Percentiles rank a stretch among this genome's conserved stretches.
These are phyloP conservation scores for Chlorella sorokiniana DNA, from an alignment of 139 green algal species.

Conservation along the genomic window DNA sequence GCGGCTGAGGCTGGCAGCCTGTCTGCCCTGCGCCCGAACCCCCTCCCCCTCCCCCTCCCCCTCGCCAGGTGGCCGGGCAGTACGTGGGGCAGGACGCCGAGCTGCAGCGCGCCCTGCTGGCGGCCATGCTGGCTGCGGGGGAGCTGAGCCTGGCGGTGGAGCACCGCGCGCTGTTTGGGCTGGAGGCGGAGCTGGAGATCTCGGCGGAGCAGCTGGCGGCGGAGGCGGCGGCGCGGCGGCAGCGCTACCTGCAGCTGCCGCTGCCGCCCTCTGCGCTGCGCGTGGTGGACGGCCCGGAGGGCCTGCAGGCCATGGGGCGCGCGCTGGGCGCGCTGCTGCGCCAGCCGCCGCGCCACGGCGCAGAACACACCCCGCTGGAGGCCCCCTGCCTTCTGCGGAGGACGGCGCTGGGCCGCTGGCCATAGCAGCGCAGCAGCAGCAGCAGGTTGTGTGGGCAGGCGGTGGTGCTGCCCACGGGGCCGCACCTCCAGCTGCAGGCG, in stretches of 20 bases:
- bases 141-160: slow-evolving; percentile 54
- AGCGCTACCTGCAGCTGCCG: slow-evolving; percentile 57
- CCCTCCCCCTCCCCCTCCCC: not conserved
- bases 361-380: not conserved
- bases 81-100: slow-evolving; percentile 36
- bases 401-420: not conserved
- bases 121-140: slow-evolving; percentile 48
- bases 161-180: slow-evolving; percentile 52
- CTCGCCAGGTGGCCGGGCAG: slow-evolving; percentile 12
- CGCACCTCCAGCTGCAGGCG: not conserved
- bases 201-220: slow-evolving; percentile 46
- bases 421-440: slow-evolving; percentile 21
- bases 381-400: too few relatives aligned
- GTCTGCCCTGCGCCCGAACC: not conserved
- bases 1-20: not conserved
- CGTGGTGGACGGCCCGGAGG: slow-evolving; percentile 23
- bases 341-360: not conserved
- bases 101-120: slow-evolving; percentile 43
- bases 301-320: not conserved
- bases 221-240: slow-evolving; percentile 31
- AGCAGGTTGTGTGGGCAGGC: too few relatives aligned
- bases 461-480: too few relatives aligned
- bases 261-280: slow-evolving; percentile 37
- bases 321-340: not conserved
- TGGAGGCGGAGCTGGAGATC: slow-evolving; percentile 32